Conservation (phyloP, 345 rosid genomes). For the Eutrema heterophyllum region DNA sequence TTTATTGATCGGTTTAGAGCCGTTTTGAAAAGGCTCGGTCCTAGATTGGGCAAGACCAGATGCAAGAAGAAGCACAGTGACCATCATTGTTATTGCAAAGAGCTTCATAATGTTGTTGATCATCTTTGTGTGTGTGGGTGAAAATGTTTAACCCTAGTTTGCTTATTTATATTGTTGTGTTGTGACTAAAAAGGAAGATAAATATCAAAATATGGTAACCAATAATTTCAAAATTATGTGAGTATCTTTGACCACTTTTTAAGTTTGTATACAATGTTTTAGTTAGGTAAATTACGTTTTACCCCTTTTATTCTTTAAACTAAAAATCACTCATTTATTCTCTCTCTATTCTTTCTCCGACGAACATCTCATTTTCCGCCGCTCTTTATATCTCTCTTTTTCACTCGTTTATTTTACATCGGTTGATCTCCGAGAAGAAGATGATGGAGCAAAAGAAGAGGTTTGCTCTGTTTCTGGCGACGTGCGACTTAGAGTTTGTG, state of each 20-base stretch:
- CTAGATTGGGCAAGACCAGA: background rate
- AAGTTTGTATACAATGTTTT: no score
- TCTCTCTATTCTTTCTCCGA: no score
- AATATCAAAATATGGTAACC: no score
- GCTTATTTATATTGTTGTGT: conserved; percentile 5
- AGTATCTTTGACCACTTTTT: no score
- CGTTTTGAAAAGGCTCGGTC: background rate
- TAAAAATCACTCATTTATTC: no score
- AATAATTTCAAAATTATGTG: no score
- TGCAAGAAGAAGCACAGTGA: background rate
- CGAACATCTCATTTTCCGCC: no score
- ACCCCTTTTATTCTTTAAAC: no score
- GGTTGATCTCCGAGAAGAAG: background rate
- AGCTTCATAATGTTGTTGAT: background rate
- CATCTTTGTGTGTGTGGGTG: background rate
- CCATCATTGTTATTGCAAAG: background rate
- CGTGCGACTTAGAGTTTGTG: conserved; percentile 68
- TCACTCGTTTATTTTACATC: background rate
- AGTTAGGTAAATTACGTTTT: no score
- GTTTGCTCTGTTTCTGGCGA: conserved; percentile 56
- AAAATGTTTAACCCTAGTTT: background rate
- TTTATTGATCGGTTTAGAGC: background rate
- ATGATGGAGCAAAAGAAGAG: conserved; percentile 35
- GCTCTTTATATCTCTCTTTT: background rate
- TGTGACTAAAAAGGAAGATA: background rate